Base-by-base conservation (phyloP, 2,329 filamentous ascomycete genomes). In the Xylaria hypoxylon region DNA sequence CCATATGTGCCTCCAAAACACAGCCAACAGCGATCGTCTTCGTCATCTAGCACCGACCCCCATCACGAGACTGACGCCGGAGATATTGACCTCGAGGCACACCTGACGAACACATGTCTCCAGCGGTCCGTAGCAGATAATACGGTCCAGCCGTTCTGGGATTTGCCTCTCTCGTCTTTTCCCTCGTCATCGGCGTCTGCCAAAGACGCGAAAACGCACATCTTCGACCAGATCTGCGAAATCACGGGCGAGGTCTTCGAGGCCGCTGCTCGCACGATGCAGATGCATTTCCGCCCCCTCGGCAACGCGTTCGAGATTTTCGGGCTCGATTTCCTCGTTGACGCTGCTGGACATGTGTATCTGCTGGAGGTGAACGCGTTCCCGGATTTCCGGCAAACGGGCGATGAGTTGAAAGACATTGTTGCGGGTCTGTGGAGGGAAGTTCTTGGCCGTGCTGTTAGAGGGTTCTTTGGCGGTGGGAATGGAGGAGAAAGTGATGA, bases 51-150 rank as follows among this genome's bases (percentile, higher is more conserved):
- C n/a, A 1, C 48, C 48, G 28, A 33, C 2, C 10, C 35, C 35
- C 19, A 33, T 13, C 7, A 50, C 28, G 11, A 26, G 2, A 11
- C 50, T 24, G 77, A 80, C 33, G 75, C 77, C 47, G 80, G 83
- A 31, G 48, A 52, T 8, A 70, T 80, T 6, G 85, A 91, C 71
- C 86, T 97, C 5, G 88, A 89, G 56, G 85, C 89, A 0, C 96
- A 97, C 77, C 85, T 99, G 2, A 99, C 96, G 50, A 99, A 99
- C 78, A 98, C 96, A 2, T 99, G 96, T 78, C 87, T 97, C 1
- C 96, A 98, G 78, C 85, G 86, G 60, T 83, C 78, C 50, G 79
- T 85, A 64, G 74, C 87, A 66, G 86, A 89, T 69, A 89, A 89
- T 58, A 89, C 87, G 15, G 94, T 97, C 10, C 85, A 86, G 7